Evolutionary conservation across 2,329 filamentous ascomycete genomes (phyloP).

Genomic region (Aspergillus intermedius): DNA sequence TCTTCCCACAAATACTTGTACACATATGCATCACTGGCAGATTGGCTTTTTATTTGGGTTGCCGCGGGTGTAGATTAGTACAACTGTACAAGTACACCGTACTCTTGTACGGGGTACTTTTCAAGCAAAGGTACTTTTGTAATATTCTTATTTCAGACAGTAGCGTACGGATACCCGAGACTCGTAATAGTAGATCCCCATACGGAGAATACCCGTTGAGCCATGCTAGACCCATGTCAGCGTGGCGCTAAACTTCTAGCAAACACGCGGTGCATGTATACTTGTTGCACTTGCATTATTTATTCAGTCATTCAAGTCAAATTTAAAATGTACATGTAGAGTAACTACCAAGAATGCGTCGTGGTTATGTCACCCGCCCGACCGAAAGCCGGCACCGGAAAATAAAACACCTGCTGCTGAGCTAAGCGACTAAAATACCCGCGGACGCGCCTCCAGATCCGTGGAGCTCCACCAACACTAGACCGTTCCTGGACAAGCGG

Average conservation of each 20-base stretch:
- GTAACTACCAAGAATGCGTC: background rate
- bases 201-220: too few relatives aligned
- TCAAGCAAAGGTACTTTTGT: too few relatives aligned
- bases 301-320: too few relatives aligned
- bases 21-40: too few relatives aligned
- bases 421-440: constrained; percentile 14
- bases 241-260: too few relatives aligned
- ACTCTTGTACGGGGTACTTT: background rate
- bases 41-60: too few relatives aligned
- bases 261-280: background rate
- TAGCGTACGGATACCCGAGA: too few relatives aligned
- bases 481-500: constrained; percentile 20
- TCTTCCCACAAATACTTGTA: background rate
- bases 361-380: background rate
- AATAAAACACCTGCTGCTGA: constrained; percentile 22
- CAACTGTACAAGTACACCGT: background rate
- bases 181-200: too few relatives aligned
- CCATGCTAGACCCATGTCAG: too few relatives aligned
- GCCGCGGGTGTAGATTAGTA: background rate
- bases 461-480: constrained; percentile 16
- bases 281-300: background rate
- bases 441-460: constrained; percentile 19
- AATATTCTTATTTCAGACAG: too few relatives aligned
- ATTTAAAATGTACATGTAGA: background rate
- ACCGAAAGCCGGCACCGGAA: constrained; percentile 11